Evolutionary conservation across 176 grass and related monocot genomes (phyloP).

Genomic region (Aegilops umbellulata): DNA sequence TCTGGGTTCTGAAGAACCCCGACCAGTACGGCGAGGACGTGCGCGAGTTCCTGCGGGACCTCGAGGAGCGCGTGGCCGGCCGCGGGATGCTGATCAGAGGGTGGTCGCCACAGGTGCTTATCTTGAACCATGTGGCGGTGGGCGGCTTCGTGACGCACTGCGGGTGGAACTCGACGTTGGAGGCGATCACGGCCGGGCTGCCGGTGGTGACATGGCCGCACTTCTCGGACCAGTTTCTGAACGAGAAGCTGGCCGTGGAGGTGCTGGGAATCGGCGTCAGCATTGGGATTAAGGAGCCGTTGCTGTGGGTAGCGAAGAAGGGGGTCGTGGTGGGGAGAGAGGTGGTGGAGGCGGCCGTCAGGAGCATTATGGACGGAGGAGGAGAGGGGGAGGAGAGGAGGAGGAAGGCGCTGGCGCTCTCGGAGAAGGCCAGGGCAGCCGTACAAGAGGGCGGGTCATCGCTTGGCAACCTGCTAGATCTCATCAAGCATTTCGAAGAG

Average conservation of each 20-base stretch:
- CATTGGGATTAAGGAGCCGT: slow-evolving; percentile 28
- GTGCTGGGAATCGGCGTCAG: slow-evolving; percentile 52
- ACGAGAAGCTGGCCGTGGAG: slow-evolving; percentile 63
- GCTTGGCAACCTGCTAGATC: slow-evolving; percentile 13
- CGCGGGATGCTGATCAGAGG: slow-evolving; percentile 49
- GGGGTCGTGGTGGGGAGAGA: slow-evolving; percentile 18
- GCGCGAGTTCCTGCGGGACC: neutral
- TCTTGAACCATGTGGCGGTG: slow-evolving; percentile 47
- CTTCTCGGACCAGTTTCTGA: slow-evolving; percentile 57
- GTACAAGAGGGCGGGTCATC: slow-evolving; percentile 35
- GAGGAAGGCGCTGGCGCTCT: neutral
- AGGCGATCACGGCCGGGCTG: slow-evolving; percentile 43
- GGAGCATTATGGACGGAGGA: slow-evolving; percentile 45
- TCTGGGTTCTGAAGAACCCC: slow-evolving; percentile 50
- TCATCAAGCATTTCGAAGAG: slow-evolving; percentile 7
- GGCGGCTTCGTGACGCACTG: slow-evolving; percentile 71
- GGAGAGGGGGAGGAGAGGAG: slow-evolving; percentile 40
- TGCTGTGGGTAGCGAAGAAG: neutral
- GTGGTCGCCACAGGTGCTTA: slow-evolving; percentile 62
- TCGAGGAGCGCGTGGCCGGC: slow-evolving; percentile 29
- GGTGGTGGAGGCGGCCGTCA: slow-evolving; percentile 28
- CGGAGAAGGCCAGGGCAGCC: neutral
- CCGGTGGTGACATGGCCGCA: slow-evolving; percentile 59
- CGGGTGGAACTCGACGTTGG: slow-evolving; percentile 78
- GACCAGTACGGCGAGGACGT: neutral